Conservation (phyloP, 2,329 filamentous ascomycete genomes). For the Macrophomina tecta region DNA sequence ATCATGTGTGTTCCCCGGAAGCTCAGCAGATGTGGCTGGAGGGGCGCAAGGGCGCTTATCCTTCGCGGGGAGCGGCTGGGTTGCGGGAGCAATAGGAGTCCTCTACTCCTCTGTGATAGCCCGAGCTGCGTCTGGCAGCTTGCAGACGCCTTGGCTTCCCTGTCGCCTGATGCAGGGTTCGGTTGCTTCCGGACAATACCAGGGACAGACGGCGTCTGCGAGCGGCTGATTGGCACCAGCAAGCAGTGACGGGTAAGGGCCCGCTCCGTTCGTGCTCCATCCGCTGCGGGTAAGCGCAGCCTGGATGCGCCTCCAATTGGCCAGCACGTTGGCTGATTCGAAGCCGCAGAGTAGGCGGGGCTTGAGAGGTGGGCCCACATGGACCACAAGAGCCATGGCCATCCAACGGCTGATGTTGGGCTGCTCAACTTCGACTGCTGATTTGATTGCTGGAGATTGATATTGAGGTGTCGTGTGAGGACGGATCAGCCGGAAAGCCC, state of each 20-base stretch:
- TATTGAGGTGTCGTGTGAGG: slow-evolving; percentile 1
- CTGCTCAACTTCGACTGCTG: slow-evolving; percentile 9
- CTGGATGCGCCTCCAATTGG: slow-evolving; percentile 13
- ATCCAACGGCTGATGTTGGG: slow-evolving; percentile 20
- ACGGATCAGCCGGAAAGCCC: slow-evolving; percentile 4
- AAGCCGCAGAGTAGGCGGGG: slow-evolving; percentile 5
- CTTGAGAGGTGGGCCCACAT: neutral
- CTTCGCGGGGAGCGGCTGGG: slow-evolving; percentile 11
- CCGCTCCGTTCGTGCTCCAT: slow-evolving; percentile 16
- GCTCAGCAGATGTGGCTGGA: slow-evolving; percentile 25
- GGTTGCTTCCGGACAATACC: slow-evolving; percentile 28
- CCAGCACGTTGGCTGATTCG: slow-evolving; percentile 13
- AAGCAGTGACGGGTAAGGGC: slow-evolving; percentile 21
- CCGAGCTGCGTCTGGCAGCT: slow-evolving; percentile 24
- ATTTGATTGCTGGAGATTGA: slow-evolving; percentile 1
- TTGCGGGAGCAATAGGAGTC: slow-evolving; percentile 11
- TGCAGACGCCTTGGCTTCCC: slow-evolving; percentile 24
- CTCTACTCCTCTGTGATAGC: neutral
- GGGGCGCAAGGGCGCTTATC: slow-evolving; percentile 26
- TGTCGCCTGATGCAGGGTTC: slow-evolving; percentile 26
- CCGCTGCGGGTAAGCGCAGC: slow-evolving; percentile 24
- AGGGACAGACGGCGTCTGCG: slow-evolving; percentile 27
- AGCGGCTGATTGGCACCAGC: slow-evolving; percentile 28
- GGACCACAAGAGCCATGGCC: slow-evolving; percentile 13
- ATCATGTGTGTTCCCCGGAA: slow-evolving; percentile 25